phyloP scores from a whole-genome alignment of 192 early-diverging fungal genomes.

The Physocladia obscura region DNA sequence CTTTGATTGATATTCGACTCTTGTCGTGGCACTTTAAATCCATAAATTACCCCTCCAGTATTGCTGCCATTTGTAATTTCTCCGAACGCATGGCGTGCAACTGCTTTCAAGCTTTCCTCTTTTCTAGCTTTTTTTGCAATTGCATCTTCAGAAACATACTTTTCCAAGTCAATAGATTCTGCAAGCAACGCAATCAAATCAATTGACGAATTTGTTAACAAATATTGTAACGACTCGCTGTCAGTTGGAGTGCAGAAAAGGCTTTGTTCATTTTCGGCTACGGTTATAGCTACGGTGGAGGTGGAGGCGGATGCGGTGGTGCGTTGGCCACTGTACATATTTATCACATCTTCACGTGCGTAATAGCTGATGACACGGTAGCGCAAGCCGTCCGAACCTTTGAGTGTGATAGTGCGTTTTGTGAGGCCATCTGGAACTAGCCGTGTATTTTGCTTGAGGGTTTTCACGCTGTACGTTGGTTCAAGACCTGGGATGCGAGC shows the following conservation, averaged over 20 bases:
- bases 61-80: no score
- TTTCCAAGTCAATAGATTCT: conserved; percentile 23
- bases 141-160: conserved; percentile 16
- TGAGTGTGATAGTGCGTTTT: conserved; percentile 23
- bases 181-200: conserved; percentile 10
- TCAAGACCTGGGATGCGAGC: conserved; percentile 21
- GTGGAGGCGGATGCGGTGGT: background rate
- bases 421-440: conserved; percentile 15
- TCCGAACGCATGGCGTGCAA: conserved; percentile 1
- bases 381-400: background rate
- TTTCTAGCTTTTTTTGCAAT: conserved; percentile 15
- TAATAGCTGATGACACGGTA: conserved; percentile 23
- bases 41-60: no score
- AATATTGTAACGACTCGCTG: background rate
- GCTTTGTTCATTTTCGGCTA: background rate
- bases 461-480: conserved; percentile 26
- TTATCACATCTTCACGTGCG: conserved; percentile 19
- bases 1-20: no score
- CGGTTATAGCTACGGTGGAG: background rate
- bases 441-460: conserved; percentile 22
- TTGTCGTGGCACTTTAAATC: no score
- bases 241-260: conserved; percentile 3
- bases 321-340: conserved; percentile 12
- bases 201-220: conserved; percentile 1
- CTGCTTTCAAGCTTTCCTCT: conserved; percentile 18